Percentiles rank a stretch among this genome's conserved stretches.
These are phyloP conservation scores for Acrocalymma vagum DNA, from an alignment of 2,329 filamentous ascomycete species.

Conservation along the genomic window DNA sequence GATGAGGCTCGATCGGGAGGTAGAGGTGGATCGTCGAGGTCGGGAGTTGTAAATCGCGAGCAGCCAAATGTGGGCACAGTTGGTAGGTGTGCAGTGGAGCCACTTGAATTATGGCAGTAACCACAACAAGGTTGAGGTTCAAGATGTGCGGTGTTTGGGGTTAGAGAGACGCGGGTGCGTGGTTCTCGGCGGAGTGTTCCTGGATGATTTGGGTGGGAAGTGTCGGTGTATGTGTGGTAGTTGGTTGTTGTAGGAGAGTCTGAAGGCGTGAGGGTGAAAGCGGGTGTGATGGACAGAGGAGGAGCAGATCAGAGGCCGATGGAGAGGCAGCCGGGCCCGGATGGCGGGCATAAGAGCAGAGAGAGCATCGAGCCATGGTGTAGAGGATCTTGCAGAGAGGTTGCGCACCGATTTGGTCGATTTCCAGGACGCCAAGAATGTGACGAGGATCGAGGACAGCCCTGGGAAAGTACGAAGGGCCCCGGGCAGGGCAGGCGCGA, in stretches of 20 bases:
- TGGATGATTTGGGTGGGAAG: neutral
- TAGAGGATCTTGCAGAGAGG: slow-evolving; percentile 16
- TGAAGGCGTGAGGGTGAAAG: slow-evolving; percentile 5
- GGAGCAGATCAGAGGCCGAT: too few relatives aligned
- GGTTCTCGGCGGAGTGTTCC: too few relatives aligned
- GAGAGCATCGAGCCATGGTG: slow-evolving; percentile 20
- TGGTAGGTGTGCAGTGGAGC: slow-evolving; percentile 5
- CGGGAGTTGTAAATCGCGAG: neutral
- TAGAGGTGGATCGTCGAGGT: slow-evolving; percentile 4
- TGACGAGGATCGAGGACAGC: slow-evolving; percentile 22
- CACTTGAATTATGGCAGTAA: slow-evolving; percentile 1
- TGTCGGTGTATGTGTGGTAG: neutral
- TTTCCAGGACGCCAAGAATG: slow-evolving; percentile 24
- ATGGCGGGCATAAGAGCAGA: slow-evolving; percentile 11
- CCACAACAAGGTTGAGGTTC: slow-evolving; percentile 14
- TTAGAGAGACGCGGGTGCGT: too few relatives aligned
- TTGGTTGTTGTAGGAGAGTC: neutral
- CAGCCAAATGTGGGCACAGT: slow-evolving; percentile 4
- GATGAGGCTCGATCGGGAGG: slow-evolving; percentile 2
- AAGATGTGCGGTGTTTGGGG: too few relatives aligned
- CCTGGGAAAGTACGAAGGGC: slow-evolving; percentile 10
- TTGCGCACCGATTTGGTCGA: slow-evolving; percentile 21
- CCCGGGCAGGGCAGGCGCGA: too few relatives aligned
- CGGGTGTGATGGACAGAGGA: slow-evolving; percentile 4
- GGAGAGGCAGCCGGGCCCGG: slow-evolving; percentile 10